A percentile compares a stretch with the other conserved stretches of the same genome.
Evolutionary conservation across 1,284 basidiomycete genomes (phyloP).

Genomic region (Schizophyllum amplum): DNA sequence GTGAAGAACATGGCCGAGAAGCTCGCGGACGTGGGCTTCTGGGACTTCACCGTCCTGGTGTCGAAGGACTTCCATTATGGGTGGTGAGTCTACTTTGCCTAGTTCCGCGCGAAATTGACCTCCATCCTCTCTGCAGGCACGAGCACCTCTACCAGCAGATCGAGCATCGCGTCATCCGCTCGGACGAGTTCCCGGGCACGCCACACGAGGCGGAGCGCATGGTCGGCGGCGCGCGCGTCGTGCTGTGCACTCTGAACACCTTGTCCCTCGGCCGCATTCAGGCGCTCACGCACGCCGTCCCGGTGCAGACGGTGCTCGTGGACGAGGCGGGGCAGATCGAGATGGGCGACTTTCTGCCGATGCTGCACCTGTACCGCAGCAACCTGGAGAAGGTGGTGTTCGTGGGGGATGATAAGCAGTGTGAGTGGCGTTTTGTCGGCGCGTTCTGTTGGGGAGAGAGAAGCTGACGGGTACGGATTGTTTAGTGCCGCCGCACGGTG

Average conservation of each 20-base stretch:
- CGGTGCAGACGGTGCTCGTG: slow-evolving; percentile 30
- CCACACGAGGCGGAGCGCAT: slow-evolving; percentile 2
- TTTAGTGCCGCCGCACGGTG: slow-evolving; percentile 35
- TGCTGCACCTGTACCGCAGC: slow-evolving; percentile 22
- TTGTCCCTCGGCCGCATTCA: slow-evolving; percentile 26
- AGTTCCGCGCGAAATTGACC: slow-evolving; percentile 2
- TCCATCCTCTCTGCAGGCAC: slow-evolving; percentile 41
- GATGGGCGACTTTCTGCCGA: slow-evolving; percentile 40
- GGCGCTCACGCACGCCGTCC: slow-evolving; percentile 27
- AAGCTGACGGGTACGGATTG: neutral
- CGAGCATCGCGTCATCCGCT: slow-evolving; percentile 31
- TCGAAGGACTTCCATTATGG: slow-evolving; percentile 46
- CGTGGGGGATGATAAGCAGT: slow-evolving; percentile 54
- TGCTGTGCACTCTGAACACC: slow-evolving; percentile 70
- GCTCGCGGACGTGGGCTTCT: slow-evolving; percentile 30
- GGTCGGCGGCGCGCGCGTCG: slow-evolving; percentile 33
- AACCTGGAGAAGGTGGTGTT: slow-evolving; percentile 46
- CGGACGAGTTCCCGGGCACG: slow-evolving; percentile 25
- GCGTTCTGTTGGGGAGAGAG: neutral
- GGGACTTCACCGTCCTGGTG: slow-evolving; percentile 41
- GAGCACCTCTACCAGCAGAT: slow-evolving; percentile 49
- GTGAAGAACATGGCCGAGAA: slow-evolving; percentile 57
- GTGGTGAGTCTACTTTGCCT: slow-evolving; percentile 37
- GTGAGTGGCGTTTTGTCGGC: slow-evolving; percentile 24
- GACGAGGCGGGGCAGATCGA: slow-evolving; percentile 45